These are phyloP conservation scores for Agaricus blazei DNA, from an alignment of 768 basidiomycete genomes.

Conservation along the genomic window DNA sequence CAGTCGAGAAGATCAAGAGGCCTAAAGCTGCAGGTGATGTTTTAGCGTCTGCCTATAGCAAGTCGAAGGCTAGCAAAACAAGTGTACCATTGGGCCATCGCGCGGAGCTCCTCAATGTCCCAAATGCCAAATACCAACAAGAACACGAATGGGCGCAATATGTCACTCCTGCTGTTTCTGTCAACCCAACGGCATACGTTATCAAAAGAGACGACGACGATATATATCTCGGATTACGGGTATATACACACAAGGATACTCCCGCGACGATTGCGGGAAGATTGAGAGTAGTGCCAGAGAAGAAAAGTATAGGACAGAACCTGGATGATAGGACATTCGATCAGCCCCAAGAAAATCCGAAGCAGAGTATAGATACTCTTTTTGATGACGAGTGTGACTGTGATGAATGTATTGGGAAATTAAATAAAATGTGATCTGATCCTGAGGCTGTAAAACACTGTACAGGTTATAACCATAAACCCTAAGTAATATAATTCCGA, in stretches of 20 bases:
- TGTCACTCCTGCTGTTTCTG: neutral
- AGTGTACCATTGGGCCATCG: neutral
- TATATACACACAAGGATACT: constrained; percentile 42
- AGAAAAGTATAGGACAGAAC: constrained; percentile 15
- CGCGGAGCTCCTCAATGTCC: constrained; percentile 1
- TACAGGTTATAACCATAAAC: no score
- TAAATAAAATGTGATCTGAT: no score
- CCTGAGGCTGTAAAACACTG: no score
- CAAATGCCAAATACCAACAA: constrained; percentile 6
- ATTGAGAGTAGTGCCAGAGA: constrained; percentile 27
- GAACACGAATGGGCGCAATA: neutral
- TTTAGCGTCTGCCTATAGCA: neutral
- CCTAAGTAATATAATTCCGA: no score
- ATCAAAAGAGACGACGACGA: constrained; percentile 28
- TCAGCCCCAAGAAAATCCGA: neutral
- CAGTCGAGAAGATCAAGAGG: constrained; percentile 18
- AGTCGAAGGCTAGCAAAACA: neutral
- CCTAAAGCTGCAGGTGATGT: constrained; percentile 5
- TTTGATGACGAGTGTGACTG: constrained; percentile 2
- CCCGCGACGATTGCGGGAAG: constrained; percentile 26
- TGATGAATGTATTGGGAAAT: neutral
- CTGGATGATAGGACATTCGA: neutral
- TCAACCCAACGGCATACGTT: constrained; percentile 17
- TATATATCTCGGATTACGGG: constrained; percentile 34
- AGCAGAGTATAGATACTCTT: neutral